Base-by-base conservation (phyloP, 768 basidiomycete genomes). In the Pulveroboletus sp. region DNA sequence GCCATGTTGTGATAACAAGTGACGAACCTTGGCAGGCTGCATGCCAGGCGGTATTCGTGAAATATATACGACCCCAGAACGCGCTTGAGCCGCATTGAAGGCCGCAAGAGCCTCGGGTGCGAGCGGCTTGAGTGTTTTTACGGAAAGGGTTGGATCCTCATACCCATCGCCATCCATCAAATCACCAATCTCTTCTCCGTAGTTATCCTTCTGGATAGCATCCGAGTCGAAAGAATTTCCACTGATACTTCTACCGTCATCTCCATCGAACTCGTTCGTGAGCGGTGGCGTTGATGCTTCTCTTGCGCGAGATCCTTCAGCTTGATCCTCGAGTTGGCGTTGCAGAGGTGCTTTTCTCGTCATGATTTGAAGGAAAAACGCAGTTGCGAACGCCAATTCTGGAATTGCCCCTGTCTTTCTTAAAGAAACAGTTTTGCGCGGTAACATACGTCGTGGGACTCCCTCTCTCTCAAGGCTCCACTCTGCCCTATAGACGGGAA, bases 31-130 rank as follows among this genome's bases (percentile, higher is more conserved):
- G 10, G 89, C 78, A 24, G 96, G 96, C 19, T 87, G 90, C 96
- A 99, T 98, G 2, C 93, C 95, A 13, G 96, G 96, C 3, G 96
- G 96, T 61, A 98, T 87, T 27, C 96, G 79, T 14, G 93, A 96
- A 36, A 99, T 91, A 68, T 98, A 99, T 42, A 98, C 72, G 44
- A 97, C 83, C 0, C 94, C 94, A 17, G 93, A 82, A 34, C 77
- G 76, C 27, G 86, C 80, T 62, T 88, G 86, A 2, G 80, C 81
- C 26, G 78, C 78, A 58, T 85, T 81, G 71, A 85, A 93, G 17
- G 77, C 81, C 37, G 82, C 85, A 40, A 93, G 74, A 7, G 84
- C 86, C 64, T 89, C 86, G 6, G 77, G 74, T 3, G 84, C 87
- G 42, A 92, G 70, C 0, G 88, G 88, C 60, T 88, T 85, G 48